Base-by-base conservation (phyloP, 768 basidiomycete genomes). In the Cyclocybe aegerita region DNA sequence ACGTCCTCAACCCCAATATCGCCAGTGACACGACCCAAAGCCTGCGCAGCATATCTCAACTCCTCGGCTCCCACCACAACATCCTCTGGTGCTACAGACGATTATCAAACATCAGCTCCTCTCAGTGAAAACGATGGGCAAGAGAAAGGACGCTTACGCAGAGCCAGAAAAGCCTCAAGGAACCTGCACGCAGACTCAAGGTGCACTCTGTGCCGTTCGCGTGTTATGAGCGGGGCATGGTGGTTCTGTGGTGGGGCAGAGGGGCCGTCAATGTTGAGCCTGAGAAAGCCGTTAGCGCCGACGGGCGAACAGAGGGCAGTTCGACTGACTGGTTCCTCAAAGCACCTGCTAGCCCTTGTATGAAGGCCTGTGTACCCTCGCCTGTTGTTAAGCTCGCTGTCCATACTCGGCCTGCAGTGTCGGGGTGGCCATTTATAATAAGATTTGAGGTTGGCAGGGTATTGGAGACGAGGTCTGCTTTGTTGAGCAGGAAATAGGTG, bases 41-140 rank as follows among this genome's bases (percentile, higher is more conserved):
- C 85, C 51, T 81, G 79, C 0, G 87, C 85, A 1, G 92, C 93
- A 62, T 93, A 92, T 17, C 93, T 82, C 17, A 96, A 74, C 62
- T 93, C 91, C 65, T 96, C 93, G 0, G 92, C 92, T 4, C 82
- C 91, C 9, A 90, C 63, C 5, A 94, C 91, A 4, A 94, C 70
- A 53, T 93, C 89, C n/a, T 79, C 75, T 1, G 79, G 59, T 7
- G 79, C 85, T 86, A 61, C 9, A 44, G 17, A 51, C 32, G 7
- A 14, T 9, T 14, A 31, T 45, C 7, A 35, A 11, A 35, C 29
- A 35, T 35, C 15, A 48, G 41, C 16, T n/a, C n/a, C n/a, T n/a
- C n/a, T n/a, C n/a, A 23, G 23, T 47, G n/a, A 17, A 29, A 10
- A 44, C 9, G 49, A 37, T 53, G 16, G 54, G 50, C 58, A 40